Percentiles rank a stretch among this genome's conserved stretches.
Conservation (phyloP, 2,329 filamentous ascomycete genomes). For the Chrysoporthe cubensis region DNA sequence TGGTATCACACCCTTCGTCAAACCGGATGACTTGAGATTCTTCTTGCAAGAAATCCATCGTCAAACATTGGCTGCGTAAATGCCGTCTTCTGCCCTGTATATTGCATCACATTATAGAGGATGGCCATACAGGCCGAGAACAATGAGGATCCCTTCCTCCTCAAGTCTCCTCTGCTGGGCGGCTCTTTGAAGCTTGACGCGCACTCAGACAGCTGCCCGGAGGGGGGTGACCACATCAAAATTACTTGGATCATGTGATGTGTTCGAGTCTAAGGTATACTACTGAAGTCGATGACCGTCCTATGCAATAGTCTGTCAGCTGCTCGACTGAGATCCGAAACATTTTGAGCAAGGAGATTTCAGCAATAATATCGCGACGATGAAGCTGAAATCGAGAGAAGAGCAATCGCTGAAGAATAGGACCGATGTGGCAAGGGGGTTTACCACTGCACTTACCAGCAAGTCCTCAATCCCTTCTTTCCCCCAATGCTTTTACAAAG, state of each 20-base stretch:
- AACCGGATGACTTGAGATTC: conserved; percentile 90
- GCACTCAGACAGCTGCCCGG: neutral
- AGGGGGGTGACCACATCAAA: neutral
- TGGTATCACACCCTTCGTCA: conserved; percentile 92
- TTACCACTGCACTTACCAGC: conserved; percentile 55
- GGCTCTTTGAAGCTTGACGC: neutral
- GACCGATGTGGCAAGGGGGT: neutral
- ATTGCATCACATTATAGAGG: neutral
- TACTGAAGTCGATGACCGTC: conserved; percentile 32
- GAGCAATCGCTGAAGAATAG: neutral
- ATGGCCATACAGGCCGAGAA: neutral
- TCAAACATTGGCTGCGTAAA: conserved; percentile 51
- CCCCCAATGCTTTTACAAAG: conserved; percentile 67
- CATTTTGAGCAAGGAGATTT: no score
- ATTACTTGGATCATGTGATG: conserved; percentile 21
- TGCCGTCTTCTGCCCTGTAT: conserved; percentile 12
- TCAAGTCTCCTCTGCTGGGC: neutral
- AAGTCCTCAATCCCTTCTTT: conserved; percentile 56
- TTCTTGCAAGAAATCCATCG: conserved; percentile 93
- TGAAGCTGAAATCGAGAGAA: no score
- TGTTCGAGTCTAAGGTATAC: conserved; percentile 28
- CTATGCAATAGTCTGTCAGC: conserved; percentile 24
- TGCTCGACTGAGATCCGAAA: neutral
- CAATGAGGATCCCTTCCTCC: neutral
- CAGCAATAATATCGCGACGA: no score